Percentiles rank a stretch among this genome's conserved stretches.
These are phyloP conservation scores for Gryganskiella cystojenkinii DNA, from an alignment of 192 early-diverging fungal genomes.

Conservation along the genomic window DNA sequence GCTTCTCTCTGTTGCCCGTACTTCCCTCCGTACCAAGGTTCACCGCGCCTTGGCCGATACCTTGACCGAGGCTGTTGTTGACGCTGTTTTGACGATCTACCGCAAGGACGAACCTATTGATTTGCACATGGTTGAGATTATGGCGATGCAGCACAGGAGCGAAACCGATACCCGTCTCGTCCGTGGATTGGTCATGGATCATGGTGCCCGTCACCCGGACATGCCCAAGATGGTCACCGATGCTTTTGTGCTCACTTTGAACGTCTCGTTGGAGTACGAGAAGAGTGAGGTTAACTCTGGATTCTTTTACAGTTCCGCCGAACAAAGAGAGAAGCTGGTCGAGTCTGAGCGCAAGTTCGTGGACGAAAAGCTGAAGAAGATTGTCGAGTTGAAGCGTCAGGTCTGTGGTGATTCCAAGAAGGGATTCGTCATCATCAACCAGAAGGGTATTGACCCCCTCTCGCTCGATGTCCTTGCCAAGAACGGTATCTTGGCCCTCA, in stretches of 20 bases:
- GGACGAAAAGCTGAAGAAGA: conserved; percentile 92
- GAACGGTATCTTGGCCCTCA: conserved; percentile 92
- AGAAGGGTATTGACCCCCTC: conserved; percentile 99
- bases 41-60: conserved; percentile 89
- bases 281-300: conserved; percentile 99
- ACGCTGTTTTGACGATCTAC: conserved; percentile 91
- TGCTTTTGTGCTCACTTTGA: conserved; percentile 92
- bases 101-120: conserved; percentile 90
- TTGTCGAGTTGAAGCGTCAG: conserved; percentile 97
- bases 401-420: conserved; percentile 87
- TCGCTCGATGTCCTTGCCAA: conserved; percentile 97
- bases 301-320: conserved; percentile 98
- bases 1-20: conserved; percentile 91
- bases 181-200: conserved; percentile 96
- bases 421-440: conserved; percentile 98
- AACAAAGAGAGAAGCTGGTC: conserved; percentile 98
- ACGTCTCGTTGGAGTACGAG: conserved; percentile 99
- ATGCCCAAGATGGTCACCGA: conserved; percentile 97
- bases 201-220: conserved; percentile 98
- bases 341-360: conserved; percentile 97
- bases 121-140: conserved; percentile 99
- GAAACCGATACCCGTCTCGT: conserved; percentile 97
- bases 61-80: conserved; percentile 96
- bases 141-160: conserved; percentile 99
- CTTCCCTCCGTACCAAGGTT: conserved; percentile 96